phyloP scores from a whole-genome alignment of 208 protist species.

The Angomonas deanei region DNA sequence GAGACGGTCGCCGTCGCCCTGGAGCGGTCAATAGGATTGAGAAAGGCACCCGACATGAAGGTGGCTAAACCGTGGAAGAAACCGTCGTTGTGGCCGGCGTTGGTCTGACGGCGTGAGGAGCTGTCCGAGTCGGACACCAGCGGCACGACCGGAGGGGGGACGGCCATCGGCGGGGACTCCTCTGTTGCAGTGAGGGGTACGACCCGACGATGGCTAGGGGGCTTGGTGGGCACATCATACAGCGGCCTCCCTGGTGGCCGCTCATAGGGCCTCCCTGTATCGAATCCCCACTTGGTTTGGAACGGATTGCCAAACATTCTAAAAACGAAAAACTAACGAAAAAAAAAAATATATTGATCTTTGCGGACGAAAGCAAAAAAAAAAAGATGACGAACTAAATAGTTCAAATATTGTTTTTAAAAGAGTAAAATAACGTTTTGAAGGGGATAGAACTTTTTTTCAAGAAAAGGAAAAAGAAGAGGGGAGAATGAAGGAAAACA shows the following conservation, averaged over 20 bases:
- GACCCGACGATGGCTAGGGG: too few relatives aligned
- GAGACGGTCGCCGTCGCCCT: neutral
- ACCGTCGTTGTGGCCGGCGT: neutral
- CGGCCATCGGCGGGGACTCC: too few relatives aligned
- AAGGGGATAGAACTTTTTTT: slow-evolving; percentile 2
- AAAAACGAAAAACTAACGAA: neutral
- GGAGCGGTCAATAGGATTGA: neutral
- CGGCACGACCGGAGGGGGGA: neutral
- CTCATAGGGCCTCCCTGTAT: too few relatives aligned
- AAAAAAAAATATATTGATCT: too few relatives aligned
- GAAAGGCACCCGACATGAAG: neutral
- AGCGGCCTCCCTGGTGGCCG: too few relatives aligned
- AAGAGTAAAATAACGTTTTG: too few relatives aligned
- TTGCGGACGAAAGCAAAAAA: neutral
- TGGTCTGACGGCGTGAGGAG: neutral
- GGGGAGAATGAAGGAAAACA: neutral
- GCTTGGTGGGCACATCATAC: too few relatives aligned
- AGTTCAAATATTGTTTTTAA: too few relatives aligned
- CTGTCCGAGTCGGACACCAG: neutral
- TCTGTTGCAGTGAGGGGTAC: too few relatives aligned
- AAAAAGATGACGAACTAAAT: neutral
- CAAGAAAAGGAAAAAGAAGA: neutral
- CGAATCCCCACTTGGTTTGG: neutral
- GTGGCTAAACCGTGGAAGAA: slow-evolving; percentile 8
- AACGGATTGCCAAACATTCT: neutral